Evolutionary conservation across 192 early-diverging fungal species (phyloP), one percentile per base, ranked within the genome.

Genomic region (Coemansia sp.): DNA sequence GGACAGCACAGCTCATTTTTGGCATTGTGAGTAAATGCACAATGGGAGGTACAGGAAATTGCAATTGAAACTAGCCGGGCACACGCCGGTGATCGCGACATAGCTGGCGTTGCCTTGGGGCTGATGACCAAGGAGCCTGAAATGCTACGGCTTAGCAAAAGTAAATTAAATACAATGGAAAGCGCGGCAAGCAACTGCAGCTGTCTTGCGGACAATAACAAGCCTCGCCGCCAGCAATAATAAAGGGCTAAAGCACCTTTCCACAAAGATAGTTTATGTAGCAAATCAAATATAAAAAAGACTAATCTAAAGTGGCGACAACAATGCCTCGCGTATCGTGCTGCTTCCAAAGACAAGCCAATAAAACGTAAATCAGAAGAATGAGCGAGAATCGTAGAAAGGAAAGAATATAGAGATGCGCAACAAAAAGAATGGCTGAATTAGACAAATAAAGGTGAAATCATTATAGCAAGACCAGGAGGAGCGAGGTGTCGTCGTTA

Each of bases 11-110:
- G 24, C 41, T 67, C 40, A 37, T 29, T 65, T 51, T 56, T 59
- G 44, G 33, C 21, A 56, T 68, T 68, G 67, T 68, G 67, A 44
- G 62, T 68, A 62, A 62, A 68, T 33, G 40, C n/a, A 39, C 53
- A 61, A 62, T 60, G 59, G 34, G 53, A 21, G 31, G 33, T 24
- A 36, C 59, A 40, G 21, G 59, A 60, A 60, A 40, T 24, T 36
- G 59, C 59, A 37, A 60, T 60, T 60, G 37, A 60, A 60, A 40
- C 59, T 40, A 60, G 37, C 59, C 59, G 37, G 34, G 5, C 36
- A 17, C n/a, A 40, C 59, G 37, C 35, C 59, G 36, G 59, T 37
- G 59, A 60, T 60, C 59, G 59, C 59, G 21, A 35, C 37, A 11
- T 40, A 19, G 59, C 27, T 19, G 37, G 21, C 59, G 21, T 4